phyloP scores from a whole-genome alignment of 768 basidiomycete species.

The Exidia glandulosa region DNA sequence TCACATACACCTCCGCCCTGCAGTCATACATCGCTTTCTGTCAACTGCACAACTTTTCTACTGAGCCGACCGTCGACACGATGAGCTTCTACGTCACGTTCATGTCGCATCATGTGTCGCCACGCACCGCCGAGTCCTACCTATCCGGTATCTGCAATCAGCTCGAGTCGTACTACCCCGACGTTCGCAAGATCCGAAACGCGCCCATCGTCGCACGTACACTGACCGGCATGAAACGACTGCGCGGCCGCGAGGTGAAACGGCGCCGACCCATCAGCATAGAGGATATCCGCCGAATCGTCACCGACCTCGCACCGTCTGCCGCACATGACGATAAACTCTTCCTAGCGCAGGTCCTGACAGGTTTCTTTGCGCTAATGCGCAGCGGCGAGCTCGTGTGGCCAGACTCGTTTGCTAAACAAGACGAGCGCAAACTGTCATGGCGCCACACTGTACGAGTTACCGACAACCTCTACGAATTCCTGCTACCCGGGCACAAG shows the following conservation, averaged over 20 bases:
- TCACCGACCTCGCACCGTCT: conserved; percentile 15
- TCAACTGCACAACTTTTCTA: conserved; percentile 18
- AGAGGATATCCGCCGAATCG: conserved; percentile 7
- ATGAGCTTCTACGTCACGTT: conserved; percentile 25
- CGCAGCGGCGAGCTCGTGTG: conserved; percentile 20
- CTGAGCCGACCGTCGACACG: conserved; percentile 27
- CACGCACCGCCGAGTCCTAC: conserved; percentile 24
- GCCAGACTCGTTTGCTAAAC: conserved; percentile 8
- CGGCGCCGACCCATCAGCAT: conserved; percentile 19
- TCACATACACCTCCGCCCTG: conserved; percentile 16
- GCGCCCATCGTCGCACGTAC: conserved; percentile 18
- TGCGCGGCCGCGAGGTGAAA: conserved; percentile 7
- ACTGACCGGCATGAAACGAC: conserved; percentile 19
- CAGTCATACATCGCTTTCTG: conserved; percentile 29
- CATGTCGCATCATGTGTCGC: conserved; percentile 27
- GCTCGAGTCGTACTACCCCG: conserved; percentile 22
- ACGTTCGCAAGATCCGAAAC: conserved; percentile 11
- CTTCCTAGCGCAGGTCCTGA: conserved; percentile 16
- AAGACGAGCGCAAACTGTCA: conserved; percentile 12
- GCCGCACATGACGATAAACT: conserved; percentile 16
- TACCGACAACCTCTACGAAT: not conserved
- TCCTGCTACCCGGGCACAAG: conserved; percentile 28
- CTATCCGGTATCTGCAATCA: conserved; percentile 27
- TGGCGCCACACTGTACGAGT: conserved; percentile 6
- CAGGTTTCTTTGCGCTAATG: conserved; percentile 15